Base-by-base conservation (phyloP, 2,329 filamentous ascomycete genomes). In the Claviceps monticola region DNA sequence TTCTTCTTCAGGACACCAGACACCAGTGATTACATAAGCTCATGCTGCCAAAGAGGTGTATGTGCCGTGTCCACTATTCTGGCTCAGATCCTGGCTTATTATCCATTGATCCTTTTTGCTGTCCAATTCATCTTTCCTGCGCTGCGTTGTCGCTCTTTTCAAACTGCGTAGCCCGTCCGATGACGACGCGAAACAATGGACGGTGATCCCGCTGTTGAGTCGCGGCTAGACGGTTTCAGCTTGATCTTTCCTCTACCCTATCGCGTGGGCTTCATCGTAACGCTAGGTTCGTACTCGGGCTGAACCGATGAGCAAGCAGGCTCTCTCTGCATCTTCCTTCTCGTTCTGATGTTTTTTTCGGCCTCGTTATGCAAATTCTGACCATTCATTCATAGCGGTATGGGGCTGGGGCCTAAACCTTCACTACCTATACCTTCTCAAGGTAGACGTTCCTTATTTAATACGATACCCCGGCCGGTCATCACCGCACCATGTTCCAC, bases 401-500 rank as follows among this genome's bases (percentile, higher is more conserved):
- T 97, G 91, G 91, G 89, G 88, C 65, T 98, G 91, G 89, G 89
- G 84, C 58, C 69, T 86, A 60, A 97, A 96, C 71, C 80, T 97
- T 42, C 89, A 96, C 65, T 90, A 88, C 70, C 82, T 97, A 54
- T 76, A 84, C 61, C 70, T 80, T 53, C 74, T 82, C 62, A 86
- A 86, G 64, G 94, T 98, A 71, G 88, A 96, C 68, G 86, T 95
- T 51, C 86, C 88, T 19, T 75, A 82, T 36, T 76, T 97, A 53
- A 88, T 97, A 61, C 83, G 86, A 66, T 97, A 97, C 67, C 88
- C 89, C 41, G 72, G 78, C 43, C 86, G 88, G 58, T 71, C 81
- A 49, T 85, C 83, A 49, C 71, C 82, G 54, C 77, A 82, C 54
- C 84, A 90, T 59, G 74, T 79, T 39, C 75, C 86, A 42, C 88